Base-by-base conservation (phyloP, 2,329 filamentous ascomycete species). In the Nemania sp. region DNA sequence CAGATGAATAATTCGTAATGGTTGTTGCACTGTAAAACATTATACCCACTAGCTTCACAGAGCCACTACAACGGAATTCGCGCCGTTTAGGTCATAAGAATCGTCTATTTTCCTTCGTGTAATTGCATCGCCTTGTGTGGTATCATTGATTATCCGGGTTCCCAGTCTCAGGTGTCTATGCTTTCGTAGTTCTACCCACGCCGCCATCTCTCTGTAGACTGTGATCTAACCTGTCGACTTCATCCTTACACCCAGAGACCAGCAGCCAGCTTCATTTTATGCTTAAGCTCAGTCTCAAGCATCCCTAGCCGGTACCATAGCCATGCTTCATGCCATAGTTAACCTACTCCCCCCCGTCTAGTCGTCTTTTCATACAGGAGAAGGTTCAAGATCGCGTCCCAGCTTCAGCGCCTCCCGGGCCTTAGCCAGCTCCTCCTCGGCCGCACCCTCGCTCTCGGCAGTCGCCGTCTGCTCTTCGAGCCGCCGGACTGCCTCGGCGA, bases 391-490 rank as follows among this genome's bases (percentile, higher is more conserved):
- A 26, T 68, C 72, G 71, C 80, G 79, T 15, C 77, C 82, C 61
- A 78, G 70, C 44, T 69, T 72, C 57, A 86, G 66, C 8, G 77
- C 77, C 56, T 80, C 76, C 67, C 78, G 80, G 2, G 85, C 85
- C 62, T 77, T 77, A 43, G 75, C 70, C 43, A 86, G 62, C 69
- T 87, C 81, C 14, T 75, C 77, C 30, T 70, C 72, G 20, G 74
- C 66, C 0, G 71, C 75, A 11, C 72, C 76, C 49, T 73, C 75
- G 60, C 76, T 75, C 63, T 78, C 82, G 23, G 74, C 73, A n/a
- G 82, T 75, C 63, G 91, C 89, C 64, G 97, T 77, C 70, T 90
- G 80, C 62, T 88, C 82, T 73, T 95, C 85, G 43, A 97, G 77
- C 68, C 86, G 90, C 52, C 81, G 77, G 34, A 92, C 76, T 1